These are phyloP conservation scores for Debaryomyces nepalensis DNA, from an alignment of 1,139 yeast genomes.

Conservation along the genomic window DNA sequence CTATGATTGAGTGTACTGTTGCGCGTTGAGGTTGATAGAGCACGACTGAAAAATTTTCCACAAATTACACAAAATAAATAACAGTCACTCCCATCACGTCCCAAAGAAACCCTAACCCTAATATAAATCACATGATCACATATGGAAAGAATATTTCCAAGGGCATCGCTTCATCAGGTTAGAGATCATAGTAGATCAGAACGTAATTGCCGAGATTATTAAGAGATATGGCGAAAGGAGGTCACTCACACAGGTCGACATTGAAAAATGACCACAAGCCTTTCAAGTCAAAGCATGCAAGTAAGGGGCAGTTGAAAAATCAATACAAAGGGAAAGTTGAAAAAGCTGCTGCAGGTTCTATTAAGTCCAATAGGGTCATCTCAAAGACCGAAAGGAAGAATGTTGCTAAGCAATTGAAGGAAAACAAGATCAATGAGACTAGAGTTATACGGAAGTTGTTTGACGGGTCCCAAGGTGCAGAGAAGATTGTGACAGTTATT, in stretches of 20 bases:
- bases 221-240: constrained; percentile 58
- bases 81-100: constrained; percentile 3
- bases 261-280: constrained; percentile 84
- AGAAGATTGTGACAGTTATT: constrained; percentile 79
- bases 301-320: constrained; percentile 86
- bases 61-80: constrained; percentile 15
- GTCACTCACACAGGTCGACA: constrained; percentile 81
- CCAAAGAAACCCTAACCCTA: constrained; percentile 1
- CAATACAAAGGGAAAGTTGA: constrained; percentile 88
- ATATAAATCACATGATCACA: constrained; percentile 1
- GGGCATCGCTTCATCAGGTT: constrained; percentile 5
- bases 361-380: constrained; percentile 48
- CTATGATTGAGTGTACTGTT: constrained; percentile 1
- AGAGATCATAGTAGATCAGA: constrained; percentile 5
- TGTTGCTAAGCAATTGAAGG: constrained; percentile 75
- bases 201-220: constrained; percentile 2
- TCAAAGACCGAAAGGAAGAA: constrained; percentile 81
- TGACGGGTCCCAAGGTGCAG: constrained; percentile 80
- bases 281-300: constrained; percentile 87
- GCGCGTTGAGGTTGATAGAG: constrained; percentile 9
- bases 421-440: constrained; percentile 64
- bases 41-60: constrained; percentile 17
- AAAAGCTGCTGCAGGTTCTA: constrained; percentile 41
- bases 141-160: not conserved
- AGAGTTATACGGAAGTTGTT: constrained; percentile 65